Base-by-base conservation (phyloP, 768 basidiomycete species). In the Rhodocollybia butyracea region DNA sequence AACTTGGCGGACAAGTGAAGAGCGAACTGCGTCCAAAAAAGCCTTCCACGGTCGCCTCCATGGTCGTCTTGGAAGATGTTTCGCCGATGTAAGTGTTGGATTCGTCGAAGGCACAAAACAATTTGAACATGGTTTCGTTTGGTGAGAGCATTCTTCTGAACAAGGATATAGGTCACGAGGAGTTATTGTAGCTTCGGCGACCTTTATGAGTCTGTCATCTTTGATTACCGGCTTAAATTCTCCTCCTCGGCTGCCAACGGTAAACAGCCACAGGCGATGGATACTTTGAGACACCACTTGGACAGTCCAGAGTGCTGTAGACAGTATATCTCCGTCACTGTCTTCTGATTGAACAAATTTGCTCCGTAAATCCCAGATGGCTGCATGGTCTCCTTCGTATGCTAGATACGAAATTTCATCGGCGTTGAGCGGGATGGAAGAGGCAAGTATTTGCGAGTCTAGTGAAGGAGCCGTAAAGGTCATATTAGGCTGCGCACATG, bases 21-120 rank as follows among this genome's bases (percentile, higher is more conserved):
- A 75, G 34, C 87, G 84, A n/a, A 88, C 68, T 6, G 88, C 88
- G 32, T 80, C 76, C 58, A 88, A 71, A 61, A 91, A 88, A 59
- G 51, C 26, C 27, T 30, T 22, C 51, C 51, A 53, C 10, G 41
- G 39, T n/a, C 29, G 39, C 19, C 51, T 24, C 51, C 51, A 53
- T n/a, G 51, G 51, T 10, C 41, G 27, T n/a, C 51, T 40, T n/a
- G 51, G 51, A 8, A 53, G 27, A 42, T 32, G 27, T 50, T 38
- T 50, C 31, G 48, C 31, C 24, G 48, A 13, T 38, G 48, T 40
- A 40, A 19, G 39, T 38, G 34, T 38, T n/a, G 67, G 64, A n/a
- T 64, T 52, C 51, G 75, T 70, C 10, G 73, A 65, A 26, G 59
- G 51, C 24, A 73, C 80, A 10, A 84, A 70, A 46, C 69, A 46